These are phyloP conservation scores for Tylopilus sp. DNA, from an alignment of 1,284 basidiomycete species.

Conservation along the genomic window DNA sequence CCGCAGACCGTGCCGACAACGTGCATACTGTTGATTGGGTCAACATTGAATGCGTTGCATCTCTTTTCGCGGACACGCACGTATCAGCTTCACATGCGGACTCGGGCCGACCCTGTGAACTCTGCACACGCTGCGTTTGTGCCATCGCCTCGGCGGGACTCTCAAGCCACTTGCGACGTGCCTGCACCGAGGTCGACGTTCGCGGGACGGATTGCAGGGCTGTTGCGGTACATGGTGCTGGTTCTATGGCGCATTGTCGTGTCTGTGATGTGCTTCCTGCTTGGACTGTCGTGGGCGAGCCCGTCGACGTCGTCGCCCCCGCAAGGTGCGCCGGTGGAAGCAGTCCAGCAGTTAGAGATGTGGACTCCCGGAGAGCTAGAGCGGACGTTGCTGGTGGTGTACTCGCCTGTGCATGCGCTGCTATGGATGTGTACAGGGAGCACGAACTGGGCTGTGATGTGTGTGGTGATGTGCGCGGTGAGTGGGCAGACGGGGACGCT, in stretches of 20 bases:
- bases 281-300: constrained; percentile 55
- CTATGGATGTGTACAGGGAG: constrained; percentile 68
- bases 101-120: constrained; percentile 52
- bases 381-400: constrained; percentile 63
- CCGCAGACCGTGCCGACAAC: constrained; percentile 58
- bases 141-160: constrained; percentile 42
- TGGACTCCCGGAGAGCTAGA: constrained; percentile 77
- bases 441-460: constrained; percentile 71
- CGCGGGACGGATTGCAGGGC: constrained; percentile 20
- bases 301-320: constrained; percentile 40
- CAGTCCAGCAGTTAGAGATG: constrained; percentile 67
- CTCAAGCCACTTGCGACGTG: constrained; percentile 34
- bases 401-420: constrained; percentile 71
- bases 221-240: constrained; percentile 24
- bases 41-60: constrained; percentile 56
- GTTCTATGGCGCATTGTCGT: constrained; percentile 47
- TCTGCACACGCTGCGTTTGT: constrained; percentile 68
- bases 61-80: constrained; percentile 63
- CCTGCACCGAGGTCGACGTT: constrained; percentile 37
- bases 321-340: constrained; percentile 41
- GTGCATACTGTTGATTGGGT: constrained; percentile 47
- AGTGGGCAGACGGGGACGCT: constrained; percentile 53
- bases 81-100: constrained; percentile 61
- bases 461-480: constrained; percentile 60
- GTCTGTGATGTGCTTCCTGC: constrained; percentile 60